Evolutionary conservation across 2,329 filamentous ascomycete species (phyloP), one percentile per base, ranked within the genome.

Genomic region (Rutstroemia sp.): DNA sequence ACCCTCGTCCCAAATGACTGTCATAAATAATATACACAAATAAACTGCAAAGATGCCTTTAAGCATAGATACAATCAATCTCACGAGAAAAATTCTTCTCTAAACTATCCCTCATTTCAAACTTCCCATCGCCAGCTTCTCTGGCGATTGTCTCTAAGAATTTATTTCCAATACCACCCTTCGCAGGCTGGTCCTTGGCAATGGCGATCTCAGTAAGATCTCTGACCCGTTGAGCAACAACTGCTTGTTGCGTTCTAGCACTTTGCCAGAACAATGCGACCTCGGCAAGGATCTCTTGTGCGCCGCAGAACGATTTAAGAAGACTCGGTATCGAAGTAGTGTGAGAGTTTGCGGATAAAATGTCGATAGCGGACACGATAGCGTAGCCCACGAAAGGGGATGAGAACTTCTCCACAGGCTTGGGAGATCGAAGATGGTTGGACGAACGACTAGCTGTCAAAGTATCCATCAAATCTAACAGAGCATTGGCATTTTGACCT

Each of bases 331-430:
- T 67, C 12, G 77, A 73, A 0, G 74, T 70, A 6, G 84, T 68
- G 0, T 74, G 66, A 1, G 84, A 82, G 5, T 78, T 80, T 0
- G 84, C 80, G 12, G 81, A 81, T 55, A 88, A 73, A 41, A 88
- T 80, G 62, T 90, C 87, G 37, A 86, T 75, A 0, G 86, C 84
- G 48, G 83, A 78, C 37, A 84, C 73, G 23, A 86, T 77, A 5
- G 79, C 78, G 60, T 81, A 81, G n/a, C 80, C 81, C 17, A 82
- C 73, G 59, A 85, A 83, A 0, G 85, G 83, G n/a, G 77, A 79
- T 0, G 81, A 78, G 42, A 80, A 76, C 16, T 59, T 59, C 1
- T 27, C 44, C 9, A 44, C 48, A 6, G 48, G 17, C 14, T 17
- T 38, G 6, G 38, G 38, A 6, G 46, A 50, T 25, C 17, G 42